Conservation (phyloP, 2,329 filamentous ascomycete genomes). For the Bipolaris bicolor region DNA sequence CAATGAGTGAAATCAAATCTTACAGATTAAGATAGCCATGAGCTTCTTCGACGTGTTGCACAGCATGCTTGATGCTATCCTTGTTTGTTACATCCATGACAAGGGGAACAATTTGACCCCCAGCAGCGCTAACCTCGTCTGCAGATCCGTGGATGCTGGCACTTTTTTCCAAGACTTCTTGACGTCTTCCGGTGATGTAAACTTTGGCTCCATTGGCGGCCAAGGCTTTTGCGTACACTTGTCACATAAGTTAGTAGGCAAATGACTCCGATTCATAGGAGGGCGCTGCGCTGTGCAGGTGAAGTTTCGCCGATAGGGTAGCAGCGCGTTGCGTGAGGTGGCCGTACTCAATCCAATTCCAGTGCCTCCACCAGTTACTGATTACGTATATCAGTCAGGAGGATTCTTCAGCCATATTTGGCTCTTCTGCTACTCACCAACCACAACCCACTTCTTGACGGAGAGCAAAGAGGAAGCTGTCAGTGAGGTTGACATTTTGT, state of each 20-base stretch:
- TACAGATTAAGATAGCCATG: background rate
- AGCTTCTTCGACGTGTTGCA: background rate
- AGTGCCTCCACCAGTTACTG: background rate
- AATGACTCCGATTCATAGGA: background rate
- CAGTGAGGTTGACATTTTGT: background rate
- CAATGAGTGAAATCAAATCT: background rate
- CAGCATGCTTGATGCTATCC: background rate
- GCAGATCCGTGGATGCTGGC: background rate
- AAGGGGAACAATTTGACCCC: constrained; percentile 1
- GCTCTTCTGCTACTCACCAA: background rate
- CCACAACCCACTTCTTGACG: background rate
- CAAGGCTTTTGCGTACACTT: constrained; percentile 2
- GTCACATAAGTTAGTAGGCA: background rate
- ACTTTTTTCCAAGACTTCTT: constrained; percentile 3
- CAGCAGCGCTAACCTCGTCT: background rate
- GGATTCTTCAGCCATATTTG: background rate
- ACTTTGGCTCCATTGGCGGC: background rate
- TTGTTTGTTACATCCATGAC: background rate
- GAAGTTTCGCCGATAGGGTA: background rate
- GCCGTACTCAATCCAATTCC: constrained; percentile 1
- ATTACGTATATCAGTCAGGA: background rate
- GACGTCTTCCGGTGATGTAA: constrained; percentile 4
- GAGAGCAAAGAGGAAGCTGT: background rate
- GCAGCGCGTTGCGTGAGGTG: background rate
- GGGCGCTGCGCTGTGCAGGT: background rate